Evolutionary conservation across 2,329 filamentous ascomycete genomes (phyloP).

Genomic region (Apiospora phragmitis): DNA sequence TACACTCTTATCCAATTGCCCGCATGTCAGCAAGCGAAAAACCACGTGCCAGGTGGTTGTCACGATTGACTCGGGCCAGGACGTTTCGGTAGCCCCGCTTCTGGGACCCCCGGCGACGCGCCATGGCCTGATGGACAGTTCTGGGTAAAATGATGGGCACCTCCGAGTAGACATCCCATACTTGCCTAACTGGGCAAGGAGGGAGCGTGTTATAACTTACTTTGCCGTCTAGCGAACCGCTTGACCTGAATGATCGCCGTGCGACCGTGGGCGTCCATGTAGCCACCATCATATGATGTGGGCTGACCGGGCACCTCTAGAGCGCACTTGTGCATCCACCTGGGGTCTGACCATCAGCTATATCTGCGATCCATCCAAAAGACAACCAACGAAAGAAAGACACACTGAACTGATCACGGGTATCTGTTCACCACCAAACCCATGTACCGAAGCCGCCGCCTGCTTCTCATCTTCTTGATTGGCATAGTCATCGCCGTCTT

Average conservation of each 20-base stretch:
- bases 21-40: too few species aligned
- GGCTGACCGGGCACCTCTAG: neutral
- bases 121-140: neutral
- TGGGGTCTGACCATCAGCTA: neutral
- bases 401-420: neutral
- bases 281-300: conserved; percentile 2
- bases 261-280: neutral
- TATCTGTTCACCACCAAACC: neutral
- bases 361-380: neutral
- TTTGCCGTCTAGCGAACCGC: neutral
- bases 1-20: too few species aligned
- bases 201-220: neutral
- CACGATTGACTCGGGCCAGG: neutral
- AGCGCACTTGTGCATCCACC: neutral
- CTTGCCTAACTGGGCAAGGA: neutral
- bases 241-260: neutral
- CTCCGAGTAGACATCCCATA: neutral
- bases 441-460: neutral
- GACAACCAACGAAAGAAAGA: neutral
- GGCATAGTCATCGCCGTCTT: neutral
- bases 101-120: too few species aligned
- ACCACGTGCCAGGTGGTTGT: neutral
- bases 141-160: neutral
- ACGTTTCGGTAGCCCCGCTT: neutral
- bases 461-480: neutral